Percentiles rank a stretch among this genome's conserved stretches.
Conservation (phyloP, 2,329 filamentous ascomycete species). For the Colletotrichum costaricense region DNA sequence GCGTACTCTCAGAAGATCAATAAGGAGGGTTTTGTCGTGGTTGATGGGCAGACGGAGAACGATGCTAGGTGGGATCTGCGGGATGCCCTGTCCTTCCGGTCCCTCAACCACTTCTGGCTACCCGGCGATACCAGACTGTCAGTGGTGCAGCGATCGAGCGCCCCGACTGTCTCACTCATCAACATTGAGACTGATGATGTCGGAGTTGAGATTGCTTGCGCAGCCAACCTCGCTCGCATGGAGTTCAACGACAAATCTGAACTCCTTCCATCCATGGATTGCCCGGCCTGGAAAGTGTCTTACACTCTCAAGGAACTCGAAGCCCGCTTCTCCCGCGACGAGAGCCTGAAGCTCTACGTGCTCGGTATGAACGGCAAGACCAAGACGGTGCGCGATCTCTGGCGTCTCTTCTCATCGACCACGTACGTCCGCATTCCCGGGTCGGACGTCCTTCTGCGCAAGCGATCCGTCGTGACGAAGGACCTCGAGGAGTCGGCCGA, state of each 20-base stretch:
- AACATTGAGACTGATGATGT: conserved; percentile 38
- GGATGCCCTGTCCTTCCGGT: conserved; percentile 74
- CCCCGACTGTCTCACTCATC: not conserved
- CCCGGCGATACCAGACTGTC: conserved; percentile 64
- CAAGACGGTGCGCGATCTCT: conserved; percentile 44
- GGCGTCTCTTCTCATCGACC: conserved; percentile 45
- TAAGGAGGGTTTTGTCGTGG: conserved; percentile 32
- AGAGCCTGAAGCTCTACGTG: conserved; percentile 44
- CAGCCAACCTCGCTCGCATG: conserved; percentile 37
- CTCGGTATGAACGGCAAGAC: conserved; percentile 55
- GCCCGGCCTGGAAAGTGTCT: conserved; percentile 22
- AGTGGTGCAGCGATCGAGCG: conserved; percentile 28
- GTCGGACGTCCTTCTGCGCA: conserved; percentile 49
- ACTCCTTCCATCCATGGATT: conserved; percentile 14
- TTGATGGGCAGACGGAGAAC: conserved; percentile 53
- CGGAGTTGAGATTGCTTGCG: conserved; percentile 38
- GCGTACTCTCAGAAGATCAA: conserved; percentile 44
- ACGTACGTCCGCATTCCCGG: conserved; percentile 51
- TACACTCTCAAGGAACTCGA: conserved; percentile 44
- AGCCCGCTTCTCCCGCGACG: conserved; percentile 42
- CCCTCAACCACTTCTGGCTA: conserved; percentile 75
- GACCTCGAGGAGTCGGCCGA: conserved; percentile 37
- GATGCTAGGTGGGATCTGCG: conserved; percentile 68
- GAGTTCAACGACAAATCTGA: conserved; percentile 30
- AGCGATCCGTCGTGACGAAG: conserved; percentile 36